Evolutionary conservation across 1,284 basidiomycete species (phyloP).

Genomic region (Cutaneotrichosporon cutaneum): DNA sequence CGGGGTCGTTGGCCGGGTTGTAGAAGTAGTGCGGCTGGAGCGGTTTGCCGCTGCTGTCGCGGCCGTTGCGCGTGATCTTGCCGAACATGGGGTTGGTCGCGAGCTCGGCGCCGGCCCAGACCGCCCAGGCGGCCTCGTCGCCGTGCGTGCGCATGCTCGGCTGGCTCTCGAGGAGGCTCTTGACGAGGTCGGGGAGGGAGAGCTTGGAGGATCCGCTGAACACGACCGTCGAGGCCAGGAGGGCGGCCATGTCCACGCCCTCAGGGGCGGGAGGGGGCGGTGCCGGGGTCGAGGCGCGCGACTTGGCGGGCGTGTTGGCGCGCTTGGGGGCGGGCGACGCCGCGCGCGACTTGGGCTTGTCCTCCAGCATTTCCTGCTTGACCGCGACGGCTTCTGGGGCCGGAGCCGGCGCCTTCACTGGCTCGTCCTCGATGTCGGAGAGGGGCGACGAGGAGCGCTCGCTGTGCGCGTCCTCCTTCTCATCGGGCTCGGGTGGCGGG

Average conservation of each 20-base stretch:
- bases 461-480: background rate
- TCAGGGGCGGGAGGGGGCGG: conserved; percentile 28
- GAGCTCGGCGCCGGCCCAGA: conserved; percentile 42
- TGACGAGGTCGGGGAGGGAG: conserved; percentile 50
- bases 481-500: background rate
- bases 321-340: background rate
- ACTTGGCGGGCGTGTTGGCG: conserved; percentile 10
- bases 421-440: conserved; percentile 15
- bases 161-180: conserved; percentile 50
- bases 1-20: conserved; percentile 48
- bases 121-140: conserved; percentile 41
- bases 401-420: background rate
- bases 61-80: conserved; percentile 51
- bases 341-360: conserved; percentile 4
- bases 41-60: conserved; percentile 51
- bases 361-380: conserved; percentile 17
- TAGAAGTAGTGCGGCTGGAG: conserved; percentile 53
- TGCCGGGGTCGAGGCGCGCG: conserved; percentile 13
- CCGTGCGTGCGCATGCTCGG: conserved; percentile 45
- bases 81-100: conserved; percentile 51
- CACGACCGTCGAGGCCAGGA: conserved; percentile 52
- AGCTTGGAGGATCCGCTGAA: conserved; percentile 53
- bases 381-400: conserved; percentile 11
- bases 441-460: conserved; percentile 17
- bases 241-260: conserved; percentile 45